phyloP scores from a whole-genome alignment of 176 grass and related monocot genomes.

The Carex pumila region DNA sequence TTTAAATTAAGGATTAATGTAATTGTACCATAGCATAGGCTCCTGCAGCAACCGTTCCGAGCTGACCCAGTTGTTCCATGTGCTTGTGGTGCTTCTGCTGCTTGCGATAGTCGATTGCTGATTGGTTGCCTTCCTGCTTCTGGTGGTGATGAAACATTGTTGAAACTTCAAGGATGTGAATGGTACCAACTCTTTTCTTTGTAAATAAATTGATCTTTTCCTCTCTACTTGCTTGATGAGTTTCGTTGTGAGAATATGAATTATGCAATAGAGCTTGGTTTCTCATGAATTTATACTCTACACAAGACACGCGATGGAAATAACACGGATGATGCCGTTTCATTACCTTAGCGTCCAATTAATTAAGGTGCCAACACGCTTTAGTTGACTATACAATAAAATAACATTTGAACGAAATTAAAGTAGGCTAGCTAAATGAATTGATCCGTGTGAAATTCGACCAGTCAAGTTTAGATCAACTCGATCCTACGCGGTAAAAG shows the following conservation, averaged over 20 bases:
- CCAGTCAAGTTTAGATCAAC: too few species aligned
- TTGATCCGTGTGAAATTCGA: background rate
- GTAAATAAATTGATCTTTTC: background rate
- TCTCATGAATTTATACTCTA: background rate
- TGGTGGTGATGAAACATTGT: background rate
- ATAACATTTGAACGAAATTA: background rate
- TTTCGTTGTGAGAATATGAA: background rate
- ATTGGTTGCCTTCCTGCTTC: background rate
- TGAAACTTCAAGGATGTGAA: background rate
- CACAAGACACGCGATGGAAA: too few species aligned
- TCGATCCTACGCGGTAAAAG: background rate
- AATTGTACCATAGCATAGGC: slow-evolving; percentile 21
- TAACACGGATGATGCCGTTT: background rate
- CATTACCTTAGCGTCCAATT: background rate
- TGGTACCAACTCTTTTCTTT: background rate
- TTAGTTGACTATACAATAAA: background rate
- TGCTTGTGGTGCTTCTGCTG: slow-evolving; percentile 45
- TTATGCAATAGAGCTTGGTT: background rate
- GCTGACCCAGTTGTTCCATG: slow-evolving; percentile 39
- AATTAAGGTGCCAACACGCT: background rate
- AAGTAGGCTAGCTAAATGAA: background rate
- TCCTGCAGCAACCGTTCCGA: slow-evolving; percentile 18
- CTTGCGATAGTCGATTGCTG: slow-evolving; percentile 21
- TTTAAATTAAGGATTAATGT: background rate
- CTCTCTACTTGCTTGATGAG: background rate